These are phyloP conservation scores for Aureobasidium sp. DNA, from an alignment of 2,329 filamentous ascomycete genomes.

Conservation along the genomic window DNA sequence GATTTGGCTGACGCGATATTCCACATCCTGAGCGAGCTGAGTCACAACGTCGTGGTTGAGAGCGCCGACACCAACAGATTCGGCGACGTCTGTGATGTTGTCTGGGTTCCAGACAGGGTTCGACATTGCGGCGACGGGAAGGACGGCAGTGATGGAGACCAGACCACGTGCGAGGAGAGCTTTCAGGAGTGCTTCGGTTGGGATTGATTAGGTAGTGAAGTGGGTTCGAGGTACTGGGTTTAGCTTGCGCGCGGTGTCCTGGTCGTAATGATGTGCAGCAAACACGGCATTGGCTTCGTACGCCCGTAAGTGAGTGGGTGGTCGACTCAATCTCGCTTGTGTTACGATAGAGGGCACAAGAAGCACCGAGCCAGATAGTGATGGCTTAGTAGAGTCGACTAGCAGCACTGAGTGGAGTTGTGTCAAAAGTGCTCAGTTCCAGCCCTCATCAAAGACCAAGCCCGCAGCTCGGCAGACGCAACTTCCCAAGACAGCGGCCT, in stretches of 20 bases:
- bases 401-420: conserved; percentile 8
- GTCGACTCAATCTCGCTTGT: conserved; percentile 7
- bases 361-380: neutral
- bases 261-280: conserved; percentile 6
- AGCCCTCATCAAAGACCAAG: neutral
- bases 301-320: neutral
- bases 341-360: neutral
- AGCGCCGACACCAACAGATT: conserved; percentile 81
- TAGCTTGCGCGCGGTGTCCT: neutral
- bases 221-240: neutral
- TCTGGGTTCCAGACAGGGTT: conserved; percentile 82
- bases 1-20: conserved; percentile 89
- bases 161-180: neutral
- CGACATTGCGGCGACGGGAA: neutral
- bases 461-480: neutral
- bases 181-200: neutral
- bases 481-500: neutral
- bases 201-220: neutral
- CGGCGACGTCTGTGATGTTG: conserved; percentile 90
- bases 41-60: conserved; percentile 82
- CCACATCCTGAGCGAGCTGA: conserved; percentile 84
- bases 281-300: neutral
- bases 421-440: conserved; percentile 1
- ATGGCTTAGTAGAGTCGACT: neutral
- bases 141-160: neutral